Conservation (phyloP, 78 protist species). For the Diacronema lutheri region DNA sequence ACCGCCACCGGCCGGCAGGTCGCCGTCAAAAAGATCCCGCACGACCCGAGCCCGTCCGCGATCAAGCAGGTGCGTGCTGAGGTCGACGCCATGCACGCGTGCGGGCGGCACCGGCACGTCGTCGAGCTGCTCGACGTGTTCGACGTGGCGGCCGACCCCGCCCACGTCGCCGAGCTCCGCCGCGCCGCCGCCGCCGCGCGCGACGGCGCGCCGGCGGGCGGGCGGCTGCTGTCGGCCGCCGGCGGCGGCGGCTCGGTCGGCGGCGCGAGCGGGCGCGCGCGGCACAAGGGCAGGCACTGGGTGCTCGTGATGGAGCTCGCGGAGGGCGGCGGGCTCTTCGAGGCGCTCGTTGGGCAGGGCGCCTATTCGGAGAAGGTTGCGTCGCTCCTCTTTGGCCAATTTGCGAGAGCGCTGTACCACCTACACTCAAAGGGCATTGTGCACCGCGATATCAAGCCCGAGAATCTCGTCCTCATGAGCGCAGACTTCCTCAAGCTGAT, state of each 20-base stretch:
- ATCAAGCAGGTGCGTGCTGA: too few species aligned
- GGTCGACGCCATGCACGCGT: background rate
- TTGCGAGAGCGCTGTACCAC: background rate
- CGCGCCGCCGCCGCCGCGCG: too few species aligned
- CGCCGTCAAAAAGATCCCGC: background rate
- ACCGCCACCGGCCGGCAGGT: background rate
- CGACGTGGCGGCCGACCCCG: background rate
- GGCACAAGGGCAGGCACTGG: too few species aligned
- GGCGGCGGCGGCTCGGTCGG: too few species aligned
- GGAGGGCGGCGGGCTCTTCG: background rate
- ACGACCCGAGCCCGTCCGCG: too few species aligned
- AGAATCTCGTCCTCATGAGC: background rate
- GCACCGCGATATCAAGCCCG: conserved; percentile 10
- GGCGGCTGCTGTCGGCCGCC: too few species aligned
- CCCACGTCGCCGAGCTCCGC: too few species aligned
- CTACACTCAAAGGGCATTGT: background rate
- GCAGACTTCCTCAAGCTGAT: background rate
- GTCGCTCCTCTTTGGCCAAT: background rate
- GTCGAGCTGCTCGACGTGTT: conserved; percentile 1
- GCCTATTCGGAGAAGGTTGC: background rate
- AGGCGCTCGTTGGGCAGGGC: background rate
- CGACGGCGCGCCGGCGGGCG: too few species aligned
- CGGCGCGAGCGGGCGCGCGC: too few species aligned
- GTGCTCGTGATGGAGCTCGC: conserved; percentile 18
- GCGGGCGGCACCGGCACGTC: background rate